Percentiles rank a stretch among this genome's conserved stretches.
Conservation (phyloP, 2,329 filamentous ascomycete genomes). For the Neopestalotiopsis sp. region DNA sequence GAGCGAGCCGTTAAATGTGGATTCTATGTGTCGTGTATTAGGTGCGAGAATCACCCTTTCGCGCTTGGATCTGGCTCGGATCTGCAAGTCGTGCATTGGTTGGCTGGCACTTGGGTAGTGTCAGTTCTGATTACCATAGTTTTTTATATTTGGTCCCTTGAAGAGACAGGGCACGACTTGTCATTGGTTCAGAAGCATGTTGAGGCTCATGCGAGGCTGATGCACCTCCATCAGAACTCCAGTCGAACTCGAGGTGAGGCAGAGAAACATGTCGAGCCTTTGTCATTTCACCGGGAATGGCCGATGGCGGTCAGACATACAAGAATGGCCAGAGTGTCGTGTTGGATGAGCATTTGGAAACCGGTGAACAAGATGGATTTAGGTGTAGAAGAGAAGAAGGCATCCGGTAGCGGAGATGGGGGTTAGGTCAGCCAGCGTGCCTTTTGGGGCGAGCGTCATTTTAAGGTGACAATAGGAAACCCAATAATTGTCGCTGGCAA, state of each 20-base stretch:
- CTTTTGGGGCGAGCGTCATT: conserved; percentile 7
- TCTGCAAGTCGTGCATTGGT: not conserved
- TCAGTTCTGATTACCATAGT: not conserved
- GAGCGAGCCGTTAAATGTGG: not conserved
- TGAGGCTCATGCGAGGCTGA: conserved; percentile 1
- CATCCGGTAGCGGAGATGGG: conserved; percentile 14
- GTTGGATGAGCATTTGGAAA: not conserved
- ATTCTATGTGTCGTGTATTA: not conserved
- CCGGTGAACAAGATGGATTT: not conserved
- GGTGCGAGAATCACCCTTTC: not conserved
- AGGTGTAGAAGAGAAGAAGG: not conserved
- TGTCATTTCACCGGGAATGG: not conserved
- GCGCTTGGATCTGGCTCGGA: not conserved
- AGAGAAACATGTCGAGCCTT: not conserved
- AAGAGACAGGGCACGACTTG: not conserved
- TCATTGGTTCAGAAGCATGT: not conserved
- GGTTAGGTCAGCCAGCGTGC: not conserved
- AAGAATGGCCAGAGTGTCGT: conserved; percentile 2
- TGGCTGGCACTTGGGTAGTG: not conserved
- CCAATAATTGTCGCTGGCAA: not conserved
- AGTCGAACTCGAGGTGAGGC: not conserved
- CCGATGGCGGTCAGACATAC: not conserved
- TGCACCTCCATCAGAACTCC: not conserved
- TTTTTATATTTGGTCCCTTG: not conserved
- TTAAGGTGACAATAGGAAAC: not conserved